Percentiles rank a stretch among this genome's conserved stretches.
phyloP scores from a whole-genome alignment of 768 basidiomycete genomes.

The Kwoniella pini region DNA sequence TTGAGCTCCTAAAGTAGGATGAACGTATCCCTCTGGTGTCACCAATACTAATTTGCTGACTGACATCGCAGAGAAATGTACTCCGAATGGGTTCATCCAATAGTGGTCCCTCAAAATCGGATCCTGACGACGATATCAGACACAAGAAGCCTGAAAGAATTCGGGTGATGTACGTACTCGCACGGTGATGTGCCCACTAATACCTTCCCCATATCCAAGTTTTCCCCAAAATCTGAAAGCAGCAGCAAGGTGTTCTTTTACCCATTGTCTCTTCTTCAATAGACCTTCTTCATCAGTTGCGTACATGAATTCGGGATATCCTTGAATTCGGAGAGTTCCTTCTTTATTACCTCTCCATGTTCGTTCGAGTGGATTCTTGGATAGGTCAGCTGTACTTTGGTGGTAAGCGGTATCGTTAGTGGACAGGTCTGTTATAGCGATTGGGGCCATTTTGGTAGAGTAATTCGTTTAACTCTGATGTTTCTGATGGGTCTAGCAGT shows the following conservation, averaged over 20 bases:
- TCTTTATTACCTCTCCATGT: conserved; percentile 35
- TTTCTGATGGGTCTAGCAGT: no score
- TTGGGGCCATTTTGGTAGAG: conserved; percentile 31
- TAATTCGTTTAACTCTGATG: no score
- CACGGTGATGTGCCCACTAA: conserved; percentile 29
- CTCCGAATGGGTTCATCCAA: conserved; percentile 54
- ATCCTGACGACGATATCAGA: conserved; percentile 17
- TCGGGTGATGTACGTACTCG: conserved; percentile 3
- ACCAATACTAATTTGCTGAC: conserved; percentile 60
- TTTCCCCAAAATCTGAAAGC: conserved; percentile 41
- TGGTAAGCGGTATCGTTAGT: background rate
- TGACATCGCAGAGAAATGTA: conserved; percentile 60
- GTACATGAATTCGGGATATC: conserved; percentile 30
- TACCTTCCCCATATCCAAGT: conserved; percentile 37
- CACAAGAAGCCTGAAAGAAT: conserved; percentile 2
- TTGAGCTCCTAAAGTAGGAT: conserved; percentile 52
- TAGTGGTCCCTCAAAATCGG: conserved; percentile 37
- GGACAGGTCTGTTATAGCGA: conserved; percentile 19
- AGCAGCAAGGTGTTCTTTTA: conserved; percentile 36
- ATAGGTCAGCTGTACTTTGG: conserved; percentile 25
- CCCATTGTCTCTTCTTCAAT: conserved; percentile 37
- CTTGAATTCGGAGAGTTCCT: conserved; percentile 25
- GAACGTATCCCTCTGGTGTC: conserved; percentile 56
- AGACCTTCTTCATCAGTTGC: conserved; percentile 30
- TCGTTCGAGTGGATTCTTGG: conserved; percentile 37